A percentile compares a stretch with the other conserved stretches of the same genome.
These are phyloP conservation scores for Trichoderma koningii DNA, from an alignment of 2,329 filamentous ascomycete genomes.

Conservation along the genomic window DNA sequence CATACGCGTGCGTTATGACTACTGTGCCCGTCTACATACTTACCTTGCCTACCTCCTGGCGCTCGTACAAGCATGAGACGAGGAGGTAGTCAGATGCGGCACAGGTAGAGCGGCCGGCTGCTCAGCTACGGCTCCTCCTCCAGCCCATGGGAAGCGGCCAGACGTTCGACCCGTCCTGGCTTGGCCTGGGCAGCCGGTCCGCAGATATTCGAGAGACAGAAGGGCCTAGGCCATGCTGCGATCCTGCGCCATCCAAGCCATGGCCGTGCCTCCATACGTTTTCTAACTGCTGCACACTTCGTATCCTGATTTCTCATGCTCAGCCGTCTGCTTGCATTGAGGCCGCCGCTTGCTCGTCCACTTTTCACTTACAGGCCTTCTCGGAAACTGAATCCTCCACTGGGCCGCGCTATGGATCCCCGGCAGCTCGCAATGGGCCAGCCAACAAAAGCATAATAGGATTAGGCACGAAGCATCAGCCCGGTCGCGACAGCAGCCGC, in stretches of 20 bases:
- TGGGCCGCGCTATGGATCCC: conserved; percentile 21
- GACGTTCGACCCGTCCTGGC: neutral
- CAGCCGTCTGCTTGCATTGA: conserved; percentile 8
- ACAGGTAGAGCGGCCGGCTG: neutral
- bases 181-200: conserved; percentile 7
- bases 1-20: no score
- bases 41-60: no score
- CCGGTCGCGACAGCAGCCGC: conserved; percentile 10
- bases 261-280: neutral
- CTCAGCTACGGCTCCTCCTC: conserved; percentile 13
- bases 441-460: neutral
- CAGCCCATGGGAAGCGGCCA: conserved; percentile 14
- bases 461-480: conserved; percentile 11
- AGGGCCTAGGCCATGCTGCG: neutral
- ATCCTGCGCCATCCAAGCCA: conserved; percentile 5
- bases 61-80: neutral
- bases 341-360: conserved; percentile 10
- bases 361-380: neutral
- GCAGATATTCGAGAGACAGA: neutral
- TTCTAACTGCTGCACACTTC: neutral
- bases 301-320: neutral
- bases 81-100: neutral
- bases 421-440: conserved; percentile 16
- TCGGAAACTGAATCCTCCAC: conserved; percentile 23
- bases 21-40: no score